Evolutionary conservation across 345 rosid genomes (phyloP), one percentile per base, ranked within the genome.

Genomic region (Populus deltoides): DNA sequence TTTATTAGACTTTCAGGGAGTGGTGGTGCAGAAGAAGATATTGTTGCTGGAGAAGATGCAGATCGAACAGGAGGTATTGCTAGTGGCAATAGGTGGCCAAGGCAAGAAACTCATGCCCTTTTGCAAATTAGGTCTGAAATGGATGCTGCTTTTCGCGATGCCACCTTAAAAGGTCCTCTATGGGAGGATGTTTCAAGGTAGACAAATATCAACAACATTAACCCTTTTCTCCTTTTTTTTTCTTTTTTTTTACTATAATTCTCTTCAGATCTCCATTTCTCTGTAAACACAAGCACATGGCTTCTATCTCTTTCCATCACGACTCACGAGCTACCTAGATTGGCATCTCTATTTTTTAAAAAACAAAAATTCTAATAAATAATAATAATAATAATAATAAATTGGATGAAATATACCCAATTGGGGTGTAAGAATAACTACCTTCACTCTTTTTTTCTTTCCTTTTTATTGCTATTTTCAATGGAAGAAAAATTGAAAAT

Each of bases 131-230:
- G 98, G 91, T 90, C 97, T 43, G 98, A 94, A 18, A 94, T 94
- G 98, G 97, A 92, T 75, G 88, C 91, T 8, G 75, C 77, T 71
- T 94, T 94, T 81, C 92, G 92, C 27, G 97, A 92, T 72, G 92
- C 98, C 82, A 84, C 94, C 79, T 87, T 91, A 69, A 94, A 94
- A 82, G 94, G 92, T 73, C 97, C 97, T 49, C 92, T 94, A 9
- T 94, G 98, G 98, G 98, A 92, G 81, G 92, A 91, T 55, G 91
- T 94, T 51, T 92, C 98, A 79, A 91, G 97, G 98, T 94, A 79
- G 65, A 17, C 15, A 38, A 31, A 33, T 2, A 35, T 18, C 33
- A 4, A 66, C 7, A 31, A 27, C 38, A 31, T 35, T 78, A 12
- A 22, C 16, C 62, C 15, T 31, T 70, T 45, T 68, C 3, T 3